phyloP scores from a whole-genome alignment of 2,329 filamentous ascomycete species.

The Elsinoe fawcettii region DNA sequence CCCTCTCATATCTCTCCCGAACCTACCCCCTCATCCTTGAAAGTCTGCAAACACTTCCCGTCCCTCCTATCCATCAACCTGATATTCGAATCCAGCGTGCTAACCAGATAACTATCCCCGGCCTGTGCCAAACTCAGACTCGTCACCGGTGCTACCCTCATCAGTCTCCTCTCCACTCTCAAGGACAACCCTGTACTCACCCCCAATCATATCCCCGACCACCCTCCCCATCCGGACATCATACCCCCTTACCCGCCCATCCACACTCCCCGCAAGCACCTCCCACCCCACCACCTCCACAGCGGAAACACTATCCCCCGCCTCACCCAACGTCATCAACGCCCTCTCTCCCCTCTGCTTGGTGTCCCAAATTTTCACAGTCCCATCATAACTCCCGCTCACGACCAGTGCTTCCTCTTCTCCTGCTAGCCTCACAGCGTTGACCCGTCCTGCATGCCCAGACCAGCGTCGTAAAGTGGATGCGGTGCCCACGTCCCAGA shows the following conservation, averaged over 20 bases:
- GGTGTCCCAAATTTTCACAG: slow-evolving; percentile 67
- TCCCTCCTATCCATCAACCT: slow-evolving; percentile 72
- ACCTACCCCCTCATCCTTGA: slow-evolving; percentile 46
- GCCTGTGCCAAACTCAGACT: slow-evolving; percentile 64
- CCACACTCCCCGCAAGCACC: slow-evolving; percentile 71
- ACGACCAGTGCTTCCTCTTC: slow-evolving; percentile 65
- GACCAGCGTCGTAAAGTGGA: slow-evolving; percentile 68
- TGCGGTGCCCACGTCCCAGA: slow-evolving; percentile 86
- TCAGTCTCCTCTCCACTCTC: slow-evolving; percentile 15
- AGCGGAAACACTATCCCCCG: slow-evolving; percentile 57
- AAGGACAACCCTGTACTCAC: slow-evolving; percentile 25
- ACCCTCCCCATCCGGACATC: slow-evolving; percentile 70
- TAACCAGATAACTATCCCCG: slow-evolving; percentile 65
- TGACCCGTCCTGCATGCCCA: slow-evolving; percentile 60
- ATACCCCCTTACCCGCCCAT: slow-evolving; percentile 73
- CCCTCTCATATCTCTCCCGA: too few relatives aligned
- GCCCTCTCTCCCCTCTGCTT: slow-evolving; percentile 51
- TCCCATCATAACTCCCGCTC: slow-evolving; percentile 66
- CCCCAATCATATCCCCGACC: slow-evolving; percentile 62
- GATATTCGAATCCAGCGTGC: slow-evolving; percentile 66
- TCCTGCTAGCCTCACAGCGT: slow-evolving; percentile 71
- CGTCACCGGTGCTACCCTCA: slow-evolving; percentile 54
- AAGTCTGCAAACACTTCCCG: slow-evolving; percentile 66
- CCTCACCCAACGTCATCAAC: slow-evolving; percentile 65
- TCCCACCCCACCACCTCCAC: slow-evolving; percentile 38